Conservation (phyloP, 768 basidiomycete species). For the Leccinum fibrillosum region DNA sequence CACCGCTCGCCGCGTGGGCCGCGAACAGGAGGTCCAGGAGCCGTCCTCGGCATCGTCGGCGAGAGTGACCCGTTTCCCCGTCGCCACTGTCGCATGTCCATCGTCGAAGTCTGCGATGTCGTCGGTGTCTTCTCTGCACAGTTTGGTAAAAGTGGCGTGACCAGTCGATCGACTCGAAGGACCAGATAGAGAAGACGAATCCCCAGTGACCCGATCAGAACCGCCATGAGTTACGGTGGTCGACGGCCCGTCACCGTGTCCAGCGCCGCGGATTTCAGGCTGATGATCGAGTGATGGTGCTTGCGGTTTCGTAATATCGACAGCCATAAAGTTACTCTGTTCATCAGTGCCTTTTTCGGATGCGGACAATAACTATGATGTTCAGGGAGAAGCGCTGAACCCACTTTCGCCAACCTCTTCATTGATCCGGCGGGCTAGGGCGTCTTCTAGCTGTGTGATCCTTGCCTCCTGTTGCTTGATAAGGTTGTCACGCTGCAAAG, state of each 20-base stretch:
- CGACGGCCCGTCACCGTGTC: slow-evolving; percentile 5
- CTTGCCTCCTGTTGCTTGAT: slow-evolving; percentile 43
- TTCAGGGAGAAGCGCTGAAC: slow-evolving; percentile 13
- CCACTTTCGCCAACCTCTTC: slow-evolving; percentile 25
- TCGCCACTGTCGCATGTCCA: slow-evolving; percentile 12
- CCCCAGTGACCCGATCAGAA: slow-evolving; percentile 5
- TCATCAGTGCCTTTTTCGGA: slow-evolving; percentile 11
- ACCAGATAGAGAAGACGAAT: slow-evolving; percentile 6
- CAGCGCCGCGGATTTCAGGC: slow-evolving; percentile 18
- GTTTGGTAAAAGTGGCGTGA: slow-evolving; percentile 22
- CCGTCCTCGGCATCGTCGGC: slow-evolving; percentile 22
- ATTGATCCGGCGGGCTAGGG: slow-evolving; percentile 43
- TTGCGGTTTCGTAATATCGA: slow-evolving; percentile 10
- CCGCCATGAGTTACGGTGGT: slow-evolving; percentile 7
- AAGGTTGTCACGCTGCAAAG: slow-evolving; percentile 45
- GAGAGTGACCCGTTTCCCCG: slow-evolving; percentile 24
- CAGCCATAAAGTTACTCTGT: slow-evolving; percentile 12
- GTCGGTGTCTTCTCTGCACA: slow-evolving; percentile 26
- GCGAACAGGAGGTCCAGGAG: slow-evolving; percentile 3
- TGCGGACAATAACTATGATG: slow-evolving; percentile 10
- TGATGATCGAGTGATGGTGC: slow-evolving; percentile 11
- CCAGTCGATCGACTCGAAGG: slow-evolving; percentile 22
- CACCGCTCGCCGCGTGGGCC: slow-evolving; percentile 29
- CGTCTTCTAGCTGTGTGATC: slow-evolving; percentile 44
- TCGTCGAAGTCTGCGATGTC: slow-evolving; percentile 26